Conservation (phyloP, 2,329 filamentous ascomycete genomes). For the Colletotrichum sp. region DNA sequence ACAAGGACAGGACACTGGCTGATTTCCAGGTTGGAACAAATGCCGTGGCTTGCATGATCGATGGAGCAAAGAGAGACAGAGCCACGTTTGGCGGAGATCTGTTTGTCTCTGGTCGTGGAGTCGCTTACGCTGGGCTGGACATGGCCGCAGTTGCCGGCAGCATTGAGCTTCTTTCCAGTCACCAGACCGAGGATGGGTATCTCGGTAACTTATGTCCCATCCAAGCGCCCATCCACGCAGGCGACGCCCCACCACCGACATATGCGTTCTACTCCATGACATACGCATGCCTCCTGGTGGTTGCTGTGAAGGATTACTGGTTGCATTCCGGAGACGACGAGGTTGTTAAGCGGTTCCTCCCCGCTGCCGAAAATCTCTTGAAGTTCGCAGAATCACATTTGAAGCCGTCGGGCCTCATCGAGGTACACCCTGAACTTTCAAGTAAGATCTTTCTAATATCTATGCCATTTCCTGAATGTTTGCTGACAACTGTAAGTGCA, state of each 20-base stretch:
- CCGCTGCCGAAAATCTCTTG: background rate
- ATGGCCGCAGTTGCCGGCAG: background rate
- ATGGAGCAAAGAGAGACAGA: slow-evolving; percentile 15
- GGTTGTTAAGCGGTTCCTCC: background rate
- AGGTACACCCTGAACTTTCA: slow-evolving; percentile 1
- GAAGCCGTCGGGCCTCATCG: background rate
- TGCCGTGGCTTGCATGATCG: slow-evolving; percentile 6
- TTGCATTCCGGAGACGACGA: slow-evolving; percentile 1
- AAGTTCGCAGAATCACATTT: background rate
- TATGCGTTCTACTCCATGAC: slow-evolving; percentile 19
- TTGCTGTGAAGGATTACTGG: slow-evolving; percentile 15
- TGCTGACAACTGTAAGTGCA: background rate
- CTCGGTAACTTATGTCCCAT: slow-evolving; percentile 14
- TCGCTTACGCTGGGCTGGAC: slow-evolving; percentile 1
- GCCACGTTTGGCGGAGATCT: slow-evolving; percentile 11
- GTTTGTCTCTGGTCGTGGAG: slow-evolving; percentile 10
- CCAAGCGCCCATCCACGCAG: background rate
- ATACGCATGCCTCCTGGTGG: background rate
- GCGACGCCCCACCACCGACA: background rate
- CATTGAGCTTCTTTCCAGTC: slow-evolving; percentile 10
- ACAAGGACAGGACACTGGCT: background rate
- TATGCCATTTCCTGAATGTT: too few species aligned
- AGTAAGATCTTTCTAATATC: background rate
- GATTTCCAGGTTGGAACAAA: slow-evolving; percentile 17
- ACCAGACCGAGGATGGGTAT: slow-evolving; percentile 9